phyloP scores from a whole-genome alignment of 306 rosid genomes.

The Glycine soja region DNA sequence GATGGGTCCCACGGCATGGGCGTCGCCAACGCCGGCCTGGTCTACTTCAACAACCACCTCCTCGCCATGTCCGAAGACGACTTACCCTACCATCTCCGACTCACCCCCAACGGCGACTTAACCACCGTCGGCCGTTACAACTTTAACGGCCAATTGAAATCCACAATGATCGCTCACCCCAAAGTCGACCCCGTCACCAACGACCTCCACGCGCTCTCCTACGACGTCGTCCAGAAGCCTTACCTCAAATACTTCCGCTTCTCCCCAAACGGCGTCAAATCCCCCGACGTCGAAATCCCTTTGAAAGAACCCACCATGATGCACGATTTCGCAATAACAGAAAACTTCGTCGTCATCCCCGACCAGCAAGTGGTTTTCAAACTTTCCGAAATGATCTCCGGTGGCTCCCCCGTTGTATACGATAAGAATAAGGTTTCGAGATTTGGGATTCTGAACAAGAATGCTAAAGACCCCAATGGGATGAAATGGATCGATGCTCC shows the following conservation, averaged over 20 bases:
- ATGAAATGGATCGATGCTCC: slow-evolving; percentile 89
- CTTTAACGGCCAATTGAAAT: slow-evolving; percentile 61
- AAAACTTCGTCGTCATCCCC: slow-evolving; percentile 74
- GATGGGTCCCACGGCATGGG: slow-evolving; percentile 83
- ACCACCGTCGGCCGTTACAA: slow-evolving; percentile 78
- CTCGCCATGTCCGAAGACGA: slow-evolving; percentile 85
- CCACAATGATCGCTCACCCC: slow-evolving; percentile 95
- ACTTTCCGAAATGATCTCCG: slow-evolving; percentile 74
- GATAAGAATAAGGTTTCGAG: slow-evolving; percentile 70
- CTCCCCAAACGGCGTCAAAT: slow-evolving; percentile 64
- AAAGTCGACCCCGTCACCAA: slow-evolving; percentile 79
- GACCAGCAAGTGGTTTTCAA: slow-evolving; percentile 96
- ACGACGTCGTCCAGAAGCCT: slow-evolving; percentile 77
- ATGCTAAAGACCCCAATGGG: slow-evolving; percentile 58
- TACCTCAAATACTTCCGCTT: slow-evolving; percentile 80
- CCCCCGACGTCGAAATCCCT: slow-evolving; percentile 78
- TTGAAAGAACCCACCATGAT: slow-evolving; percentile 81
- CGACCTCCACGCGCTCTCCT: slow-evolving; percentile 60
- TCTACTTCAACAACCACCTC: slow-evolving; percentile 71
- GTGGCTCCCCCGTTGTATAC: slow-evolving; percentile 89
- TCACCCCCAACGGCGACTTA: slow-evolving; percentile 73
- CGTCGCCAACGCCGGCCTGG: slow-evolving; percentile 95
- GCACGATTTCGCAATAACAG: slow-evolving; percentile 92
- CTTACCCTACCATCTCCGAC: slow-evolving; percentile 73
- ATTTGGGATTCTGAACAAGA: slow-evolving; percentile 73